A percentile compares a stretch with the other conserved stretches of the same genome.
Conservation (phyloP, 2,329 filamentous ascomycete species). For the Talaromyces sp. region DNA sequence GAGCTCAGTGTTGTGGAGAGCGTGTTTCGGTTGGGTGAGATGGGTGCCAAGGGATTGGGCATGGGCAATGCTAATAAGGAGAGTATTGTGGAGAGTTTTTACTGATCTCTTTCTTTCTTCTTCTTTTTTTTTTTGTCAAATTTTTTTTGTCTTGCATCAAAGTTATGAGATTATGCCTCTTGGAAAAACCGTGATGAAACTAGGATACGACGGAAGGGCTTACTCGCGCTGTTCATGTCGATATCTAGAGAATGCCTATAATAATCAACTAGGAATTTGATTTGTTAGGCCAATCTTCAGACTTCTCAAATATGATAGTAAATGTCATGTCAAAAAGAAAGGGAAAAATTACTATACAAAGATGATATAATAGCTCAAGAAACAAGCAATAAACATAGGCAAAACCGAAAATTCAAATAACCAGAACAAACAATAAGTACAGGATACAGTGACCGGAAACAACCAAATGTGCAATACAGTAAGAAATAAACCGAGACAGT, state of each 20-base stretch:
- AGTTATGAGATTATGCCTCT: background rate
- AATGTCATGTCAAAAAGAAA: background rate
- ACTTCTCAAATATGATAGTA: background rate
- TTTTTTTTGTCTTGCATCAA: background rate
- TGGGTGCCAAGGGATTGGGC: constrained; percentile 60
- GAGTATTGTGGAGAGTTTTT: constrained; percentile 98
- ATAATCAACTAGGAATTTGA: background rate
- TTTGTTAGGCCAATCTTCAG: background rate
- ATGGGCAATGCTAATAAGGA: constrained; percentile 66
- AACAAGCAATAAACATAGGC: background rate
- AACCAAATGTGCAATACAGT: background rate
- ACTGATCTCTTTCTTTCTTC: constrained; percentile 48
- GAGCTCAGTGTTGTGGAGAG: constrained; percentile 95
- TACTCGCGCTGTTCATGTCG: background rate
- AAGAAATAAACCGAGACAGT: background rate
- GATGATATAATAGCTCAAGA: background rate
- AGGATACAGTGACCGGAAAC: background rate
- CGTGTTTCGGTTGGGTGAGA: constrained; percentile 91
- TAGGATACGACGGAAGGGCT: background rate
- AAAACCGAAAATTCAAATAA: background rate
- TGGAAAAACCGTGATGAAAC: background rate
- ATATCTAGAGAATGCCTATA: background rate
- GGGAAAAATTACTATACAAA: background rate
- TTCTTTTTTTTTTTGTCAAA: background rate
- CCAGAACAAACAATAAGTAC: background rate